Evolutionary conservation across 768 basidiomycete species (phyloP).

Genomic region (Leccinellum luteum): DNA sequence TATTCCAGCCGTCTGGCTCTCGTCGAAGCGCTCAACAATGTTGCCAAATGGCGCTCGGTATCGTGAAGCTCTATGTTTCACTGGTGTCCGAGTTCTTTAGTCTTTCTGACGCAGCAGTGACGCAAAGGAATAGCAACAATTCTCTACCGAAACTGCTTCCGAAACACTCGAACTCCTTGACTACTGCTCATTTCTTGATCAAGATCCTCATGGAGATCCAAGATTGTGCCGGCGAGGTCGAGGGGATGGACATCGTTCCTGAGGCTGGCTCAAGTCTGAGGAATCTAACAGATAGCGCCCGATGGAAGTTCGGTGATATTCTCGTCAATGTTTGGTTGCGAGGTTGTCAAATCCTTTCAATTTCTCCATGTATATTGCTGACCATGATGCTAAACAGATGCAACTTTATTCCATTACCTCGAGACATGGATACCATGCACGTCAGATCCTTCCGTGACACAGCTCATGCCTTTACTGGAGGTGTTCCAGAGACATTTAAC

Average conservation of each 20-base stretch:
- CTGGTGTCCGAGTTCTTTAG: slow-evolving; percentile 84
- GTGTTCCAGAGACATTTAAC: slow-evolving; percentile 78
- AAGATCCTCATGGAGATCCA: slow-evolving; percentile 82
- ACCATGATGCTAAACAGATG: slow-evolving; percentile 51
- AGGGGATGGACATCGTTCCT: slow-evolving; percentile 73
- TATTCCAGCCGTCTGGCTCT: slow-evolving; percentile 39
- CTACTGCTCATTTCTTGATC: slow-evolving; percentile 75
- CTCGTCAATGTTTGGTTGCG: slow-evolving; percentile 77
- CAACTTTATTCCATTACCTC: slow-evolving; percentile 75
- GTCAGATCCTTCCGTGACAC: slow-evolving; percentile 61
- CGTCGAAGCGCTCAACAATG: slow-evolving; percentile 83
- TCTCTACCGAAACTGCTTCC: slow-evolving; percentile 60
- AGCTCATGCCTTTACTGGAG: slow-evolving; percentile 75
- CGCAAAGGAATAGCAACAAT: slow-evolving; percentile 42
- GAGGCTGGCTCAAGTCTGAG: slow-evolving; percentile 69
- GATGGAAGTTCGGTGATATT: slow-evolving; percentile 87
- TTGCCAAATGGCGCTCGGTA: slow-evolving; percentile 83
- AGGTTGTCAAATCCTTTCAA: slow-evolving; percentile 47
- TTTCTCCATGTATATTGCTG: background rate
- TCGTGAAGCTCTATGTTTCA: slow-evolving; percentile 82
- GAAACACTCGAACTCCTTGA: slow-evolving; percentile 73
- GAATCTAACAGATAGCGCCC: slow-evolving; percentile 71
- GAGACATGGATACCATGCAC: slow-evolving; percentile 81
- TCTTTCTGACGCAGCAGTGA: slow-evolving; percentile 74
- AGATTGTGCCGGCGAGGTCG: slow-evolving; percentile 81